These are phyloP conservation scores for Ophiocordyceps camponoti-leonardi DNA, from an alignment of 2,329 filamentous ascomycete genomes.

Conservation along the genomic window DNA sequence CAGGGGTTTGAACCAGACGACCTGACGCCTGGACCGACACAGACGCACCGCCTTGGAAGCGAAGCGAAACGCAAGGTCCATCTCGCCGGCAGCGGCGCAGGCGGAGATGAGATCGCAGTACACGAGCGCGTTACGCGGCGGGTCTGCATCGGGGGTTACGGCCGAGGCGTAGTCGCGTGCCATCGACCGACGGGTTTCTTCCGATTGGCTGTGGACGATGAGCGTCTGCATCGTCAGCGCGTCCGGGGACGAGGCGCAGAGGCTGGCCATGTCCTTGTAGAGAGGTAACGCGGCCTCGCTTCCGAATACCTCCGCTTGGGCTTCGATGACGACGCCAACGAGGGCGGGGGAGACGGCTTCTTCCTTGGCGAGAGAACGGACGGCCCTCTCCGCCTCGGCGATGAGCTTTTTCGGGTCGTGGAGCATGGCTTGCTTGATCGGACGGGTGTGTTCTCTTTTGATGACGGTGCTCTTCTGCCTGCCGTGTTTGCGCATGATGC, in stretches of 20 bases:
- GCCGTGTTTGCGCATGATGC: constrained; percentile 46
- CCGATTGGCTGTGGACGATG: constrained; percentile 11
- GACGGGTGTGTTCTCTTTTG: constrained; percentile 43
- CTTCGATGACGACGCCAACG: constrained; percentile 17
- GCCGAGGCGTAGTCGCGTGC: constrained; percentile 13
- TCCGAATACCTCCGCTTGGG: constrained; percentile 10
- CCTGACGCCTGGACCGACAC: constrained; percentile 2
- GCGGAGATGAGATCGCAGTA: constrained; percentile 12
- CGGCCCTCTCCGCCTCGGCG: constrained; percentile 32
- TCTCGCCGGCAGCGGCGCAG: constrained; percentile 12
- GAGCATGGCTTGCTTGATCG: constrained; percentile 40
- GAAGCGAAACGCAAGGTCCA: constrained; percentile 18
- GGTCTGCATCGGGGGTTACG: constrained; percentile 4
- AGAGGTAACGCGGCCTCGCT: constrained; percentile 15
- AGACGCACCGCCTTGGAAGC: constrained; percentile 5
- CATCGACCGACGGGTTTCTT: constrained; percentile 9
- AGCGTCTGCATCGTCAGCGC: constrained; percentile 12
- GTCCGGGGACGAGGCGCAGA: constrained; percentile 12
- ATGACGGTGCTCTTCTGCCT: constrained; percentile 19
- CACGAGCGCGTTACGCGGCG: constrained; percentile 3
- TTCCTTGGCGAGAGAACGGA: constrained; percentile 29
- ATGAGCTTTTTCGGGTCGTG: constrained; percentile 23
- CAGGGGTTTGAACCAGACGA: constrained; percentile 12
- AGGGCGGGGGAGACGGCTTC: constrained; percentile 15
- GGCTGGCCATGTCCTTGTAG: constrained; percentile 11